Conservation (phyloP, 805 yeast species). For the Metschnikowia koreensis region DNA sequence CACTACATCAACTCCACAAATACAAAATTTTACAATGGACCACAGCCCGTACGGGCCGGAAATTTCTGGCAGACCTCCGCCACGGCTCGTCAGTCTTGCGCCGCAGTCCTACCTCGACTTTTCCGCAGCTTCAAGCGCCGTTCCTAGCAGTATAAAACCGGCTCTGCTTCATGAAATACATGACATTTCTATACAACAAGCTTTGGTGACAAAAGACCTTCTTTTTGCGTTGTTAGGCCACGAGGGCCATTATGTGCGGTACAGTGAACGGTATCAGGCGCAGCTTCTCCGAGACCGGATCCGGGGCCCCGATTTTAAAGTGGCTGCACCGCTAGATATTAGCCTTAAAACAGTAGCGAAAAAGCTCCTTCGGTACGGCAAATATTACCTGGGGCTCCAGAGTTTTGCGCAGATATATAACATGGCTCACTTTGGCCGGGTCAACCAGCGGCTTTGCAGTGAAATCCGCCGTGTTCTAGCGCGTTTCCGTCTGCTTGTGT, state of each 20-base stretch:
- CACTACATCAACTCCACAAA: slow-evolving; percentile 7
- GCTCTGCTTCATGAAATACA: slow-evolving; percentile 27
- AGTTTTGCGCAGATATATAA: slow-evolving; percentile 63
- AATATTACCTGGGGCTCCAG: slow-evolving; percentile 55
- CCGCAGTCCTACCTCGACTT: slow-evolving; percentile 8
- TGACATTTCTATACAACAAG: slow-evolving; percentile 65
- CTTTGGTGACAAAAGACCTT: slow-evolving; percentile 67
- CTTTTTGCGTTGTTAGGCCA: slow-evolving; percentile 64
- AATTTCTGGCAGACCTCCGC: background rate
- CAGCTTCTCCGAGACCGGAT: slow-evolving; percentile 38
- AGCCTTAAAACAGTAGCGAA: slow-evolving; percentile 69
- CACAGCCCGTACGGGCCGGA: slow-evolving; percentile 7
- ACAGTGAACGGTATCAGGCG: slow-evolving; percentile 59
- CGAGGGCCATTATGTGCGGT: slow-evolving; percentile 78
- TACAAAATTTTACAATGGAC: slow-evolving; percentile 4
- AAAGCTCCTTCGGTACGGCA: slow-evolving; percentile 60
- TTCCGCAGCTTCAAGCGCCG: background rate
- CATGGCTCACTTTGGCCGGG: slow-evolving; percentile 58
- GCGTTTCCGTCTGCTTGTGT: slow-evolving; percentile 28
- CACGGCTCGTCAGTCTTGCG: slow-evolving; percentile 6
- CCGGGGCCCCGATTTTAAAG: slow-evolving; percentile 71
- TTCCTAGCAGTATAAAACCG: slow-evolving; percentile 4
- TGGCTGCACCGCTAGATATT: slow-evolving; percentile 70
- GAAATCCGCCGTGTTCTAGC: slow-evolving; percentile 41
- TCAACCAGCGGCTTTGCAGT: slow-evolving; percentile 69